Evolutionary conservation across 2,329 filamentous ascomycete genomes (phyloP), one percentile per base, ranked within the genome.

Genomic region (Aspergillus sp.): DNA sequence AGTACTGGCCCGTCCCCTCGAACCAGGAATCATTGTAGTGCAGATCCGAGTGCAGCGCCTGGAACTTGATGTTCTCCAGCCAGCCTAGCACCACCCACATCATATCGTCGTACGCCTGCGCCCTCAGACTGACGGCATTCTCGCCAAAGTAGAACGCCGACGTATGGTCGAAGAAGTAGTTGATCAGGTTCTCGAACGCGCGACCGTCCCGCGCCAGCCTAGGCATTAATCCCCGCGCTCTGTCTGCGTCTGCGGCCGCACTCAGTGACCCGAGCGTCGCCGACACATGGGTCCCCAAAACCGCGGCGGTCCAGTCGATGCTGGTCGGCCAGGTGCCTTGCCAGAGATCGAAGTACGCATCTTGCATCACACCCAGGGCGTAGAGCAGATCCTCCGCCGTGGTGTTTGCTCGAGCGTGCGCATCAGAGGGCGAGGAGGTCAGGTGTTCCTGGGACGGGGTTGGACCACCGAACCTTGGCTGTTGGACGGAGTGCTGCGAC

Each of bases 301-400:
- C 85, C 3, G 89, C 88, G 12, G 79, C 80, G 0, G 89, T 96
- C 89, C 89, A 96, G 63, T 95, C 89, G 49, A 93, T 95, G 19
- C 83, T 74, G 1, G 71, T 69, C 1, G 86, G 85, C 85, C 88
- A 96, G 15, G 77, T 86, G 8, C 83, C 86, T 22, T 81, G 65
- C 70, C 82, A 82, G 4, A 80, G 62, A 29, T 78, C 71, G 53
- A 91, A 95, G 61, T 86, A 94, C 15, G 71, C 66, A 32, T 74
- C 68, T 55, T 95, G 86, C 69, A 95, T 76, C 4, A 80, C 75
- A 29, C 76, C 69, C 41, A 95, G 68, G 4, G 84, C 81, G 30
- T 71, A 58, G 29, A 82, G 63, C 13, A 79, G 65, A 39, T 61
- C 50, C 19, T 50, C 45, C 32, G 59, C 42, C 6, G 55, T 63